A percentile compares a stretch with the other conserved stretches of the same genome.
These are phyloP conservation scores for Tolypocladium sp. DNA, from an alignment of 2,329 filamentous ascomycete genomes.

Conservation along the genomic window DNA sequence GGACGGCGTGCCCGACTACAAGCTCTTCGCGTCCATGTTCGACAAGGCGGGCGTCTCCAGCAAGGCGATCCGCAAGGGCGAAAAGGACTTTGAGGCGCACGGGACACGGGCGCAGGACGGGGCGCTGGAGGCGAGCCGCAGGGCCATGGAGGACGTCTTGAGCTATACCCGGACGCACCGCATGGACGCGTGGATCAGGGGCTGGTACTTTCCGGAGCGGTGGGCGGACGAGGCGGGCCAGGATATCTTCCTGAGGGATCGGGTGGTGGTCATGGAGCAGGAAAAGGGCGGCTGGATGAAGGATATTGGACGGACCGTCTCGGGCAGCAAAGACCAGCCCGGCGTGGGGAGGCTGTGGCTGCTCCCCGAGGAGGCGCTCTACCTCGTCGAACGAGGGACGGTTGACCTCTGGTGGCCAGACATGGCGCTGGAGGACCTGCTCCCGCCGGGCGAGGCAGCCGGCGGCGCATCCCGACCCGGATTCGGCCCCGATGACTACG, in stretches of 20 bases:
- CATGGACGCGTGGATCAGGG: conserved; percentile 57
- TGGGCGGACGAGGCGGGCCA: conserved; percentile 27
- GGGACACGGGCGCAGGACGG: conserved; percentile 73
- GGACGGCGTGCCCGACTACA: conserved; percentile 82
- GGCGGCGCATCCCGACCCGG: conserved; percentile 6
- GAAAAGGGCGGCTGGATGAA: conserved; percentile 64
- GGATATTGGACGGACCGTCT: conserved; percentile 61
- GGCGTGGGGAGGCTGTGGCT: conserved; percentile 66
- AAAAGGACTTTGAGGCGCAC: conserved; percentile 96
- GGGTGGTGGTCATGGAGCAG: conserved; percentile 60
- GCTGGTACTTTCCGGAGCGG: conserved; percentile 62
- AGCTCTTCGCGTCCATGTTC: conserved; percentile 52
- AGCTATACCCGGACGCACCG: conserved; percentile 66
- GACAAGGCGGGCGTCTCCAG: conserved; percentile 40
- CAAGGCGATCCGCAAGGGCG: conserved; percentile 76
- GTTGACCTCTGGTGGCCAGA: conserved; percentile 80
- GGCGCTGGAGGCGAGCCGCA: conserved; percentile 70
- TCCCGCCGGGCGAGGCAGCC: conserved; percentile 24
- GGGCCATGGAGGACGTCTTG: conserved; percentile 83
- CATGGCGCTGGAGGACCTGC: conserved; percentile 37
- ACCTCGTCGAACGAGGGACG: conserved; percentile 77
- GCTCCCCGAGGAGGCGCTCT: conserved; percentile 84
- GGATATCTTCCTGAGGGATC: conserved; percentile 25
- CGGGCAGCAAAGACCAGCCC: conserved; percentile 44
- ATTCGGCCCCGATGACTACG: conserved; percentile 33